Base-by-base conservation (phyloP, 495 filamentous ascomycete genomes). In the Parathielavia appendiculata region DNA sequence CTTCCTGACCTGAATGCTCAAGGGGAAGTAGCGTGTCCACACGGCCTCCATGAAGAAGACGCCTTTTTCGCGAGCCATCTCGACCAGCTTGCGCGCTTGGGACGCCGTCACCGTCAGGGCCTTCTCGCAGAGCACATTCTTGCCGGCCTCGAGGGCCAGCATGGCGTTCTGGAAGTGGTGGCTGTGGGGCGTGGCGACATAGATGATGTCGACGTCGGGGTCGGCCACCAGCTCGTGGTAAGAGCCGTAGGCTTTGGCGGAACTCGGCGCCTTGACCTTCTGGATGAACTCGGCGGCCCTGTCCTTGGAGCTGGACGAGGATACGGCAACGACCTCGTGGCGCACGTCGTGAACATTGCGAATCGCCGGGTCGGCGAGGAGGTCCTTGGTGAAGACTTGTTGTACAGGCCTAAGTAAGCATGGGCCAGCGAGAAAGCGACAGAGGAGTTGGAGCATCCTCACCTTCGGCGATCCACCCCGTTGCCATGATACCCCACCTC, bases 31-130 rank as follows among this genome's bases (percentile, higher is more conserved):
- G 22, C 92, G 77, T 40, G 92, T 97, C 92, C 93, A 97, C 13
- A 97, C 89, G 17, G 92, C 92, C 76, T 97, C 92, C 90, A 96
- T 96, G 39, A 97, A 71, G 75, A 97, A 96, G 20, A 96, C 66
- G n/a, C 84, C 82, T 80, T 95, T 95, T 64, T 81, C 76, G 64
- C 75, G 80, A 0, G 93, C 90, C 17, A 82, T 86, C 51, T 89
- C 83, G 52, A 85, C 80, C 16, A 97, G 77, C 59, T 86, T 86
- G 67, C 81, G 82, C 5, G 89, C 77, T 75, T 97, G 91, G 13
- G 83, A 77, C 11, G 90, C 91, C 67, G 89, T 97, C 57, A 92
- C 88, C 0, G 92, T 96, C 66, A 97, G 87, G 0, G 92, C 82
- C 76, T 97, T 97, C 71, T 97, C 93, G 70, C 90, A 95, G 23